phyloP scores from a whole-genome alignment of 2,329 filamentous ascomycete species.

The Epichloe hybrida region DNA sequence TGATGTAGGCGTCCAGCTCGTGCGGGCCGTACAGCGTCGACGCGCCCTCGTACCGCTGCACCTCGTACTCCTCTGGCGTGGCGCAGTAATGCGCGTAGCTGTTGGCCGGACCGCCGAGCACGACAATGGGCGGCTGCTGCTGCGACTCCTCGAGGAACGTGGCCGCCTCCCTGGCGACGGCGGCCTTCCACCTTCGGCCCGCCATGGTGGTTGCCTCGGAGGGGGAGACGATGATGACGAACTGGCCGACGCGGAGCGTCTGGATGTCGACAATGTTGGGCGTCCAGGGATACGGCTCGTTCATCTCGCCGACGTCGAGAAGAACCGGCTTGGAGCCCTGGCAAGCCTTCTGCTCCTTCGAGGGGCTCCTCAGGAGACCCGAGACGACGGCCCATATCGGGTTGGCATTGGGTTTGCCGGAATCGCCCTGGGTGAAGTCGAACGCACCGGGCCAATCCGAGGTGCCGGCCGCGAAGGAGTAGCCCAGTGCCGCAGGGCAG shows the following conservation, averaged over 20 bases:
- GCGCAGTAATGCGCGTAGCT: conserved; percentile 75
- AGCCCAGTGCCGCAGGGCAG: conserved; percentile 78
- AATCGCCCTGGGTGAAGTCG: conserved; percentile 82
- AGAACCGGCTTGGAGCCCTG: conserved; percentile 75
- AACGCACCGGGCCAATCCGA: conserved; percentile 84
- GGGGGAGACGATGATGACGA: conserved; percentile 72
- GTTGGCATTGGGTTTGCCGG: conserved; percentile 51
- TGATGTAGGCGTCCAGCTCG: conserved; percentile 76
- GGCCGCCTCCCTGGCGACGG: conserved; percentile 41
- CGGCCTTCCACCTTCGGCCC: conserved; percentile 71
- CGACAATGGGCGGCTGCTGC: conserved; percentile 45
- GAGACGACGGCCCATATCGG: conserved; percentile 73
- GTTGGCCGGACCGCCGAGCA: conserved; percentile 80
- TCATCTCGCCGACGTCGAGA: conserved; percentile 75
- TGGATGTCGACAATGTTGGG: conserved; percentile 89
- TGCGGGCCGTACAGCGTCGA: conserved; percentile 78
- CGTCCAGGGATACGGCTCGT: conserved; percentile 69
- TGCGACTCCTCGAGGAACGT: conserved; percentile 27
- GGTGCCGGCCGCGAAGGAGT: conserved; percentile 86
- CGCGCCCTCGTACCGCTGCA: conserved; percentile 91
- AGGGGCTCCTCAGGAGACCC: conserved; percentile 56
- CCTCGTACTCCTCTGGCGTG: conserved; percentile 65
- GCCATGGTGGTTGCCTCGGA: conserved; percentile 91
- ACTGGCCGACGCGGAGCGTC: conserved; percentile 67
- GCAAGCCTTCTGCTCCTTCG: conserved; percentile 55